Percentiles rank a stretch among this genome's conserved stretches.
Evolutionary conservation across 1,284 basidiomycete species (phyloP).

Genomic region (Gymnopus androsaceus): DNA sequence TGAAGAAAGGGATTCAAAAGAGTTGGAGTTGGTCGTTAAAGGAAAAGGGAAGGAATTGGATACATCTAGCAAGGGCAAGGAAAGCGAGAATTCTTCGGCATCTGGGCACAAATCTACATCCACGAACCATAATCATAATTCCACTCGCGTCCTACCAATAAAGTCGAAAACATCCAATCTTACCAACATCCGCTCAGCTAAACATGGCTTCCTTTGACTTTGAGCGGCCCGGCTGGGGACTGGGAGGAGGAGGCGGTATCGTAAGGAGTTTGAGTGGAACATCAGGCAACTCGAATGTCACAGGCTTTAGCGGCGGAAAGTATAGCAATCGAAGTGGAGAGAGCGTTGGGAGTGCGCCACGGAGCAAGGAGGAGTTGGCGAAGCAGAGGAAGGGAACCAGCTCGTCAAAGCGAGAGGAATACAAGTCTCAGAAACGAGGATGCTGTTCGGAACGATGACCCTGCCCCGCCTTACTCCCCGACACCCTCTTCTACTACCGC

Average conservation of each 20-base stretch:
- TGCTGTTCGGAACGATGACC: conserved; percentile 16
- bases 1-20: conserved; percentile 7
- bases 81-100: conserved; percentile 14
- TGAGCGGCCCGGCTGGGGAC: conserved; percentile 55
- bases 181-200: conserved; percentile 36
- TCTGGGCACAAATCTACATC: not conserved
- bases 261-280: conserved; percentile 27
- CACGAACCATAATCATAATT: conserved; percentile 3
- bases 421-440: conserved; percentile 8
- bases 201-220: conserved; percentile 76
- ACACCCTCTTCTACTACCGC: not conserved
- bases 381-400: conserved; percentile 34
- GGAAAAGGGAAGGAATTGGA: conserved; percentile 11
- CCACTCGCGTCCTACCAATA: not conserved
- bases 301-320: conserved; percentile 4
- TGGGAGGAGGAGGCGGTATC: conserved; percentile 28
- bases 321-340: conserved; percentile 17
- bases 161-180: conserved; percentile 19
- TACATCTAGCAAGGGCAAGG: conserved; percentile 8
- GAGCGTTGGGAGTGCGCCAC: conserved; percentile 10
- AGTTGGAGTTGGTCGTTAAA: not conserved
- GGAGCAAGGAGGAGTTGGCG: conserved; percentile 25
- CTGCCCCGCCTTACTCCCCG: conserved; percentile 22
- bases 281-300: conserved; percentile 26
- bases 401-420: conserved; percentile 22